Percentiles rank a stretch among this genome's conserved stretches.
Evolutionary conservation across 225 moss, liverwort and hornwort genomes (phyloP).

Genomic region (Polytrichum commune): DNA sequence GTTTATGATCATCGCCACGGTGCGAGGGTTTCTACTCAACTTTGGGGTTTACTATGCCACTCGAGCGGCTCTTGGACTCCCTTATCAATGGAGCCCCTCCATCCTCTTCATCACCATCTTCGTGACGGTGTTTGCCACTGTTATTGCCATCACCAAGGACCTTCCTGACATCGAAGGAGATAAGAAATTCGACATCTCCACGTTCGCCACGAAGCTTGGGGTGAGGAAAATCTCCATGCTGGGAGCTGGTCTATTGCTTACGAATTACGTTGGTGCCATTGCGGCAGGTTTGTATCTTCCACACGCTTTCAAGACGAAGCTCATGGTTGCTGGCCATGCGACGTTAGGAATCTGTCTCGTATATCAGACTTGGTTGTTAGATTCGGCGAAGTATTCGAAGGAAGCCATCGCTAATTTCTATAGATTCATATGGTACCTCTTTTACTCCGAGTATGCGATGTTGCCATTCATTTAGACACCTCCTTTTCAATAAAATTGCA

Average conservation of each 20-base stretch:
- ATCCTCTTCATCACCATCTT: constrained; percentile 90
- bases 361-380: constrained; percentile 84
- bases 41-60: constrained; percentile 96
- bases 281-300: constrained; percentile 64
- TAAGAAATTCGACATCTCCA: constrained; percentile 74
- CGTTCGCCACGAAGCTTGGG: constrained; percentile 79
- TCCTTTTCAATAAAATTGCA: background rate
- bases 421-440: constrained; percentile 91
- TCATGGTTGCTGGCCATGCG: constrained; percentile 72
- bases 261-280: constrained; percentile 77
- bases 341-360: constrained; percentile 52
- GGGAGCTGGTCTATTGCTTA: constrained; percentile 63
- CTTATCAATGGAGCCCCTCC: constrained; percentile 76
- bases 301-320: constrained; percentile 51
- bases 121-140: constrained; percentile 88
- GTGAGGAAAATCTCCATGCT: constrained; percentile 74
- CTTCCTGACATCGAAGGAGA: constrained; percentile 89
- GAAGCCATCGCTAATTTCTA: constrained; percentile 81
- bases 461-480: constrained; percentile 59
- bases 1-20: constrained; percentile 87
- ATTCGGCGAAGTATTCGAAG: constrained; percentile 62
- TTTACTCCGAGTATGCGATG: constrained; percentile 82
- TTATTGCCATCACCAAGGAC: constrained; percentile 93
- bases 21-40: constrained; percentile 87
- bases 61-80: constrained; percentile 76